A percentile compares a stretch with the other conserved stretches of the same genome.
phyloP scores from a whole-genome alignment of 257 asterid genomes.

The Solanum chmielewskii region DNA sequence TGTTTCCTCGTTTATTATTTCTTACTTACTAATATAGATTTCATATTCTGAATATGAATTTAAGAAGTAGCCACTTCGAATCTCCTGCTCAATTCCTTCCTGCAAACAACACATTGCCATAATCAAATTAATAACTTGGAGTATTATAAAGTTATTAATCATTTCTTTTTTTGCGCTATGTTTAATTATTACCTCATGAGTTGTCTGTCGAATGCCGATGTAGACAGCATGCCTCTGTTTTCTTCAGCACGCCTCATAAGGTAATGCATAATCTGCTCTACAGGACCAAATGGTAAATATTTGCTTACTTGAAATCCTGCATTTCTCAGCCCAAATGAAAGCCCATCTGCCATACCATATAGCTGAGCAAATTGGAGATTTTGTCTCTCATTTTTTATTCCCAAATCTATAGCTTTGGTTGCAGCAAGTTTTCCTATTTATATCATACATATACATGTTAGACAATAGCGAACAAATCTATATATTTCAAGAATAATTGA shows the following conservation, averaged over 20 bases:
- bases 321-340: conserved; percentile 53
- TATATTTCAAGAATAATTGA: background rate
- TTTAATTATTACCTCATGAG: conserved; percentile 47
- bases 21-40: background rate
- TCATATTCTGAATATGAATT: background rate
- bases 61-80: background rate
- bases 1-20: background rate
- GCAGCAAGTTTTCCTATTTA: conserved; percentile 56
- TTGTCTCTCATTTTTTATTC: conserved; percentile 28
- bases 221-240: conserved; percentile 61
- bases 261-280: conserved; percentile 79
- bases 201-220: conserved; percentile 41
- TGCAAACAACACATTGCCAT: background rate
- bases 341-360: conserved; percentile 78
- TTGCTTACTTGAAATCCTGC: conserved; percentile 77
- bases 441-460: background rate
- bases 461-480: background rate
- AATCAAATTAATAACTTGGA: background rate
- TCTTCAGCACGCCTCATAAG: conserved; percentile 90
- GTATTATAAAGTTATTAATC: background rate
- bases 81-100: conserved; percentile 4
- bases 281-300: conserved; percentile 82
- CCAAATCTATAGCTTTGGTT: conserved; percentile 42
- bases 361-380: conserved; percentile 80
- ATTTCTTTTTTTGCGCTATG: too few relatives aligned